These are phyloP conservation scores for Lobosporangium transversale DNA, from an alignment of 192 early-diverging fungal species.

Conservation along the genomic window DNA sequence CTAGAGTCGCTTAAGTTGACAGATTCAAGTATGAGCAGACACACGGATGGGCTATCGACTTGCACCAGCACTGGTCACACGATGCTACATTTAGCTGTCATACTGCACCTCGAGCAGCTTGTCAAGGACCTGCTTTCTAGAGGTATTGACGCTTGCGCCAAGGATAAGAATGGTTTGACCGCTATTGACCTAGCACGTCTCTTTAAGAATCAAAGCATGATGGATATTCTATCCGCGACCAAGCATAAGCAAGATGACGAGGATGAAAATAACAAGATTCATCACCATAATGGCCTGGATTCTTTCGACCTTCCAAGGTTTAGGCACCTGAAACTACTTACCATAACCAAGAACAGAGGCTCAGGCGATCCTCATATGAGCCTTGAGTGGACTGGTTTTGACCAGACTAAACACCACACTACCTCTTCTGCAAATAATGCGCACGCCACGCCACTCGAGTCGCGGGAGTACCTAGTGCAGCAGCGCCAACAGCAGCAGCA, in stretches of 20 bases:
- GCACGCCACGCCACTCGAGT: not conserved
- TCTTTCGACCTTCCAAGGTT: no score
- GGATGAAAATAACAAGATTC: no score
- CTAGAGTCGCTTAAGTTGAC: conserved; percentile 38
- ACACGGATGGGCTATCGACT: conserved; percentile 15
- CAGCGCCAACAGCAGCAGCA: no score
- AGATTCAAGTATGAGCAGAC: conserved; percentile 21
- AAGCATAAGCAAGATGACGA: no score
- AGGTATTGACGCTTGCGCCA: conserved; percentile 53
- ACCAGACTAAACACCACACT: not conserved
- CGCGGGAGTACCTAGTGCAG: not conserved
- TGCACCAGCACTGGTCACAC: conserved; percentile 60
- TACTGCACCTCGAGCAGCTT: conserved; percentile 63
- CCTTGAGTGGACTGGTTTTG: conserved; percentile 7
- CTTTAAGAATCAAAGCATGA: conserved; percentile 5
- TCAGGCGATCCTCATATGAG: conserved; percentile 5
- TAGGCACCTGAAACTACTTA: no score
- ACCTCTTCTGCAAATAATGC: not conserved
- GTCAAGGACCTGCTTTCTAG: conserved; percentile 55
- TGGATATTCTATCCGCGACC: conserved; percentile 1
- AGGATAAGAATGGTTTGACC: conserved; percentile 71
- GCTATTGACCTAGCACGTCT: conserved; percentile 30
- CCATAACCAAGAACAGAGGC: not conserved
- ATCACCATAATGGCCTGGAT: no score
- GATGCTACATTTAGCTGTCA: conserved; percentile 72